Percentiles rank a stretch among this genome's conserved stretches.
These are phyloP conservation scores for Phialophora expanda DNA, from an alignment of 2,329 filamentous ascomycete genomes.

Conservation along the genomic window DNA sequence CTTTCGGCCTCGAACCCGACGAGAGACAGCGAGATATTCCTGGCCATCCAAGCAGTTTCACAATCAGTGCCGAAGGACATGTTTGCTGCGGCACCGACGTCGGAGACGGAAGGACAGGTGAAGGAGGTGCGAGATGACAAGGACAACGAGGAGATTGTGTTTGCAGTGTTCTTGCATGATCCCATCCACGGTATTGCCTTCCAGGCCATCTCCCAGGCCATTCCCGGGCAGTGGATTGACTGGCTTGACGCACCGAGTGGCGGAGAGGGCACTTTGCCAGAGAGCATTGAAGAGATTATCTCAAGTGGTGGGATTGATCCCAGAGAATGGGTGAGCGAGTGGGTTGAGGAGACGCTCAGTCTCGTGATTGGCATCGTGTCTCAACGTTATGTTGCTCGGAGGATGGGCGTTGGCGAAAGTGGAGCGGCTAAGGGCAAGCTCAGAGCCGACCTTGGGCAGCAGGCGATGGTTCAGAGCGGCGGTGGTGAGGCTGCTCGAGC, in stretches of 20 bases:
- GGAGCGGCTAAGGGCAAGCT: constrained; percentile 63
- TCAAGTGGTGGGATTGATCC: constrained; percentile 78
- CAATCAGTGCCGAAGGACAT: constrained; percentile 67
- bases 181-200: constrained; percentile 91
- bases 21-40: constrained; percentile 90
- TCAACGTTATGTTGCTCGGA: constrained; percentile 88
- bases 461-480: constrained; percentile 61
- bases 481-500: constrained; percentile 67
- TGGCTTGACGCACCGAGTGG: constrained; percentile 80
- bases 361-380: constrained; percentile 84
- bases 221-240: constrained; percentile 83
- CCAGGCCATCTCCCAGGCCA: constrained; percentile 77
- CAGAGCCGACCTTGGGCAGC: constrained; percentile 58
- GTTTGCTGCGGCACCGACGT: constrained; percentile 65
- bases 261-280: constrained; percentile 64
- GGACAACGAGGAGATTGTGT: constrained; percentile 67
- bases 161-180: constrained; percentile 80
- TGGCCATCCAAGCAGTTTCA: constrained; percentile 87
- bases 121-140: constrained; percentile 43
- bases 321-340: constrained; percentile 95
- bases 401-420: constrained; percentile 95
- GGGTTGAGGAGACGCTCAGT: constrained; percentile 86
- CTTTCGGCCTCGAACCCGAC: constrained; percentile 86
- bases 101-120: constrained; percentile 42
- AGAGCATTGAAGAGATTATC: constrained; percentile 86